Percentiles rank a stretch among this genome's conserved stretches.
Conservation (phyloP, 257 asterid genomes). For the Solanum tacnaense region DNA sequence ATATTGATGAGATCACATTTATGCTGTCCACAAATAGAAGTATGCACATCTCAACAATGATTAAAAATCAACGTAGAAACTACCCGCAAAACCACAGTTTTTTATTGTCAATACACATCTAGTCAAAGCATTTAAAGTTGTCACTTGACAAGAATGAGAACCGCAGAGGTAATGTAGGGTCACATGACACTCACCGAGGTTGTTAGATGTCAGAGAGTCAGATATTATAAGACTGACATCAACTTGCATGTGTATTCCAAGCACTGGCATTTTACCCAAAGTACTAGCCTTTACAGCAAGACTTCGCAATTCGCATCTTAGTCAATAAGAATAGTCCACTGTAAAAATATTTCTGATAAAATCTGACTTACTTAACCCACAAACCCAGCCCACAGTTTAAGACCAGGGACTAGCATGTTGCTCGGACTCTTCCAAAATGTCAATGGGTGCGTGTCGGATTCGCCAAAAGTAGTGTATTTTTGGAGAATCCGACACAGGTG, state of each 20-base stretch:
- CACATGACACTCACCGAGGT: not conserved
- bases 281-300: not conserved
- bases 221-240: not conserved
- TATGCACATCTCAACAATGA: not conserved
- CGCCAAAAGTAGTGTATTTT: too few relatives aligned
- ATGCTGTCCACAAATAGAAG: constrained; percentile 47
- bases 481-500: too few relatives aligned
- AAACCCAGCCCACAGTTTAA: not conserved
- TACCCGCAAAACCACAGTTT: not conserved
- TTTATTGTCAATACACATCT: not conserved
- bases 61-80: not conserved
- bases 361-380: not conserved
- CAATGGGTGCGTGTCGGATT: too few relatives aligned
- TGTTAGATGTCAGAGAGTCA: not conserved
- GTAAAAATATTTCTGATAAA: not conserved
- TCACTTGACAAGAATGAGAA: not conserved
- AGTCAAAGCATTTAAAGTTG: not conserved
- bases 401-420: not conserved
- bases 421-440: too few relatives aligned
- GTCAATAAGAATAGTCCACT: not conserved
- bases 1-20: constrained; percentile 93
- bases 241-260: not conserved
- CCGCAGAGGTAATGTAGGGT: not conserved
- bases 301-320: not conserved
- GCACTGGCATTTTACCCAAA: not conserved